Base-by-base conservation (phyloP, 1,284 basidiomycete species). In the Papiliotrema flavescens region DNA sequence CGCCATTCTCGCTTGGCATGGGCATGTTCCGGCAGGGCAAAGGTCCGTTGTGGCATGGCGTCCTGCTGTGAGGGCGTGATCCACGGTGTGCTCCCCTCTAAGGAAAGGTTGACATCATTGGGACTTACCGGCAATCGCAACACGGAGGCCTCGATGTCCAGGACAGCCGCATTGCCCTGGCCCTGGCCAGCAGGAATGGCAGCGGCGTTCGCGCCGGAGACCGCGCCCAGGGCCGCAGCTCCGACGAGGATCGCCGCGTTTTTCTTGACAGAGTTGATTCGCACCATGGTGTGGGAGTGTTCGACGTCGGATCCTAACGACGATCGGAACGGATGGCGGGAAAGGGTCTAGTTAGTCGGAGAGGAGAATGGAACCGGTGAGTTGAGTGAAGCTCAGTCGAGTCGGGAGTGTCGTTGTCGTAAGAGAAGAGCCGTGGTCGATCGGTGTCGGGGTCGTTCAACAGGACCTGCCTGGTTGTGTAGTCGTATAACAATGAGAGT, bases 151-250 rank as follows among this genome's bases (percentile, higher is more conserved):
- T 50, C 37, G n/a, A 50, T 39, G 3, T 50, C 48, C 13, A 50
- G 17, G 17, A 40, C 24, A 9, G 53, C n/a, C 26, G 42, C 15
- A 28, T 19, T 22, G 34, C 28, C 20, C 24, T n/a, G 24, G 40
- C 37, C 41, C 41, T 51, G 40, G 4, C 50, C 50, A 53, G 60
- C 57, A 20, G 60, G 60, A 17, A 62, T 46, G 14, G 61, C 55
- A 5, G 47, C 51, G 32, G 58, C 39, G 2, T 43, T 36, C 7
- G 50, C 42, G 11, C 47, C 47, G 6, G 28, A 32, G n/a, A 54
- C 50, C 15, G 62, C 63, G 20, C 62, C 62, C 26, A 64, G 48
- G 36, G 59, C 64, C n/a, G 64, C 64, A 6, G 64, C 60, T 24
- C 56, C 62, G 39, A 64, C 54, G 40, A 66, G 46, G n/a, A 61